Evolutionary conservation across 176 grass and related monocot species (phyloP).

Genomic region (Triticum aestivum): DNA sequence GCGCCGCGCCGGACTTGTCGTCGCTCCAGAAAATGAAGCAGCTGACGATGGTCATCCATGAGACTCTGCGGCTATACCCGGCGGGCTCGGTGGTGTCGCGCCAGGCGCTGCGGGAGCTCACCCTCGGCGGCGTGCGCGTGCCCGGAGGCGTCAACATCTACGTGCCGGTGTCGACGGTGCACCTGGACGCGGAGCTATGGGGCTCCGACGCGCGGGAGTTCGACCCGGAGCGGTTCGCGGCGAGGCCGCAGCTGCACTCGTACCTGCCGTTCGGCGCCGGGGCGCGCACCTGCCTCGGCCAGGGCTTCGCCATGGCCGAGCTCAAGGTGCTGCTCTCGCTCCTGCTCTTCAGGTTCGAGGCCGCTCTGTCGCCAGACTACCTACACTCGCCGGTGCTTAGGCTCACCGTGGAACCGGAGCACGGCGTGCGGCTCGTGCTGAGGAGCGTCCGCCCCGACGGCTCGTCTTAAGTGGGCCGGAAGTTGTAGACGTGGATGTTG

Average conservation of each 20-base stretch:
- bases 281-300: constrained; percentile 80
- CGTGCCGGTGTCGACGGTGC: constrained; percentile 65
- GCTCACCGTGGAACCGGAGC: constrained; percentile 81
- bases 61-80: constrained; percentile 86
- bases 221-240: constrained; percentile 52
- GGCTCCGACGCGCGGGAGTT: constrained; percentile 51
- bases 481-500: background rate
- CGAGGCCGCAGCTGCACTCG: constrained; percentile 42
- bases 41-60: constrained; percentile 97
- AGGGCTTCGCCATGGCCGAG: constrained; percentile 80
- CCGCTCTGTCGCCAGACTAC: constrained; percentile 51
- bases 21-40: constrained; percentile 85
- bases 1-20: constrained; percentile 11
- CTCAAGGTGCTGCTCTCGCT: constrained; percentile 79
- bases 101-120: constrained; percentile 64
- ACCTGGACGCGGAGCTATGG: constrained; percentile 75
- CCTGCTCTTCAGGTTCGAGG: constrained; percentile 56
- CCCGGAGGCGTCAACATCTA: constrained; percentile 74
- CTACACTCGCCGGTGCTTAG: constrained; percentile 59
- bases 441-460: background rate
- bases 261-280: constrained; percentile 91
- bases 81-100: constrained; percentile 70
- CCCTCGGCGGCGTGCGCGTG: constrained; percentile 53
- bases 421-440: constrained; percentile 49
- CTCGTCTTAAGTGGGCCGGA: background rate